Base-by-base conservation (phyloP, 2,329 filamentous ascomycete genomes). In the Nectriaceae sp. region DNA sequence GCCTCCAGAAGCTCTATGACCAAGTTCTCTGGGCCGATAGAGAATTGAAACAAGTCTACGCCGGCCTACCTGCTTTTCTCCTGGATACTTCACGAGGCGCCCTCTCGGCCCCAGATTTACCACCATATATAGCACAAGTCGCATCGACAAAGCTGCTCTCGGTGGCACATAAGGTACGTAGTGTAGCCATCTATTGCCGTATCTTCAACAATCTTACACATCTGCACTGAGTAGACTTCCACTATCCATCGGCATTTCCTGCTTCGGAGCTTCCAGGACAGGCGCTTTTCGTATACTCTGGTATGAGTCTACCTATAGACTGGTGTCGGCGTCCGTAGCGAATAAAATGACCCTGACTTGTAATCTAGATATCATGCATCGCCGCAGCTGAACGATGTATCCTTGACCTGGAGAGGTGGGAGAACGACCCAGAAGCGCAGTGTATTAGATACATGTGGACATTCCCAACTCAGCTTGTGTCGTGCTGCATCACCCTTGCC, bases 161-260 rank as follows among this genome's bases (percentile, higher is more conserved):
- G 5, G 46, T 46, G 42, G 44, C 44, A 6, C 42, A 50, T 16
- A 46, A 50, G 42, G 47, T 46, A 18, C 2, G 6, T 4, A 3
- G 0, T 1, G 2, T 11, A n/a, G 5, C 15, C 16, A 8, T 29
- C 11, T 16, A 18, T 33, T 3, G 13, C 4, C 3, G 13, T 3
- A 8, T 20, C 1, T 6, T 22, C 3, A 19, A 22, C 5, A 18
- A 13, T 4, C 20, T 8, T 29, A 11, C 29, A 31, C 10, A 31
- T 15, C 26, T 31, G 26, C 26, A 10, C 8, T 31, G 15, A 31
- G 26, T 24, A 50, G 47, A 24, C 46, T 13, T 40, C 42, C 13
- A 50, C 47, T 1, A 29, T 50, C 11, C 47, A 50, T 4, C 43
- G 47, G 1, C 43, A 50, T 41, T 50, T 50, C 26, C 47, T 46